Evolutionary conservation across 768 basidiomycete genomes (phyloP), one percentile per base, ranked within the genome.

Genomic region (Coprinellus aureogranulatus): DNA sequence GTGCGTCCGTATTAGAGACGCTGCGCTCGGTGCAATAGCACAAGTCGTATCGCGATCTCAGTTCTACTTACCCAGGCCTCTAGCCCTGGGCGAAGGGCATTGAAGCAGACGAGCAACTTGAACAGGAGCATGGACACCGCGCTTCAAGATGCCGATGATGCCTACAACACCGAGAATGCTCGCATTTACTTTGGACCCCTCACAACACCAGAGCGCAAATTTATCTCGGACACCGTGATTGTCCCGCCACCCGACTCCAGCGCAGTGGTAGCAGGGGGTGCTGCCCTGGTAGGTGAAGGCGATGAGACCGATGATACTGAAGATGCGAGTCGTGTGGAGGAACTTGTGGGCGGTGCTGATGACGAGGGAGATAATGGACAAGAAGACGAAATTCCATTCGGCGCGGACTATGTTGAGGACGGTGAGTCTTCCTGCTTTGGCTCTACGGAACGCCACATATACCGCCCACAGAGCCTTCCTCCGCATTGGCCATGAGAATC

Each of bases 401-500:
- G 61, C 22, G 76, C 78, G 41, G 60, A 61, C 42, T 64, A 73
- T 63, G 59, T 75, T 27, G 72, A 65, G 37, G 78, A 81, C 60
- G 84, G 84, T 77, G 70, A 76, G 80, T 62, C 54, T 45, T 28
- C 58, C 10, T 26, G 34, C 12, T 40, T 18, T 47, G 12, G 12
- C 3, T 47, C n/a, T 39, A n/a, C 41, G 22, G 18, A 44, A 44
- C 9, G 5, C 48, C 37, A 42, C 54, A n/a, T 34, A 52, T 18
- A 28, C 51, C 55, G 34, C 53, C 48, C 57, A 40, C 60, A 83
- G 89, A 90, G 65, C 88, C 88, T 9, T 81, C 88, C 2, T 86
- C 87, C 55, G 77, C 78, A 4, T 73, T 92, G 49, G 90, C 86
- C 30, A 81, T 75, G 60, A 84, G 72, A 70, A 82, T 92, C 46